Conservation (phyloP, 805 yeast species). For the Candida nanaspora region DNA sequence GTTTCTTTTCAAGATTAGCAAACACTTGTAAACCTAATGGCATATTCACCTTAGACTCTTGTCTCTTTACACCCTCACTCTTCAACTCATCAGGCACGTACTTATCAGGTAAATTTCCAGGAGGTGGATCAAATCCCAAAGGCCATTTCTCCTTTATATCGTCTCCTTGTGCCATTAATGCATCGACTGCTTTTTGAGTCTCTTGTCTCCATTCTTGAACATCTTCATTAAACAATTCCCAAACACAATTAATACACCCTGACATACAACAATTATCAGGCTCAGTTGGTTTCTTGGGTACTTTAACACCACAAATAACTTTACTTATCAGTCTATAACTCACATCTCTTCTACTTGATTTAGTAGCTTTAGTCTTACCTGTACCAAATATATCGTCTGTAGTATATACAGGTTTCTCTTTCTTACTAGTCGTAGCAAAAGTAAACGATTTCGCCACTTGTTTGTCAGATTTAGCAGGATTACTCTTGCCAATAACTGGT, state of each 20-base stretch:
- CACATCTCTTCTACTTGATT: slow-evolving; percentile 29
- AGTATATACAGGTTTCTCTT: background rate
- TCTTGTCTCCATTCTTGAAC: slow-evolving; percentile 68
- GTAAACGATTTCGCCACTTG: slow-evolving; percentile 10
- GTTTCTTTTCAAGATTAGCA: slow-evolving; percentile 70
- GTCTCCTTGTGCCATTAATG: slow-evolving; percentile 28
- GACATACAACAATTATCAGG: slow-evolving; percentile 98
- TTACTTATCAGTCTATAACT: slow-evolving; percentile 25
- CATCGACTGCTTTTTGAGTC: slow-evolving; percentile 49
- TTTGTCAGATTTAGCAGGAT: slow-evolving; percentile 11
- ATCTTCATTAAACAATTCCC: slow-evolving; percentile 91
- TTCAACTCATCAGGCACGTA: slow-evolving; percentile 35
- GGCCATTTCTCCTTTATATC: slow-evolving; percentile 60
- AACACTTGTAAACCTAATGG: slow-evolving; percentile 76
- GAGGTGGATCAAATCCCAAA: slow-evolving; percentile 51
- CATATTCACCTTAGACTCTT: slow-evolving; percentile 45
- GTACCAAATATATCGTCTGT: slow-evolving; percentile 5
- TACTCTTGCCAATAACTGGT: too few relatives aligned
- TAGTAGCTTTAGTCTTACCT: slow-evolving; percentile 21
- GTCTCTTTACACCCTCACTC: slow-evolving; percentile 20
- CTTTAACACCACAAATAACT: slow-evolving; percentile 56
- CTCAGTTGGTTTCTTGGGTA: slow-evolving; percentile 79
- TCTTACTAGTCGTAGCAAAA: slow-evolving; percentile 1
- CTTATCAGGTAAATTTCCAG: slow-evolving; percentile 29
- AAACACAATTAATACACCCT: slow-evolving; percentile 94